A percentile compares a stretch with the other conserved stretches of the same genome.
Evolutionary conservation across 176 grass and related monocot species (phyloP).

Genomic region (Juncus inflexus): DNA sequence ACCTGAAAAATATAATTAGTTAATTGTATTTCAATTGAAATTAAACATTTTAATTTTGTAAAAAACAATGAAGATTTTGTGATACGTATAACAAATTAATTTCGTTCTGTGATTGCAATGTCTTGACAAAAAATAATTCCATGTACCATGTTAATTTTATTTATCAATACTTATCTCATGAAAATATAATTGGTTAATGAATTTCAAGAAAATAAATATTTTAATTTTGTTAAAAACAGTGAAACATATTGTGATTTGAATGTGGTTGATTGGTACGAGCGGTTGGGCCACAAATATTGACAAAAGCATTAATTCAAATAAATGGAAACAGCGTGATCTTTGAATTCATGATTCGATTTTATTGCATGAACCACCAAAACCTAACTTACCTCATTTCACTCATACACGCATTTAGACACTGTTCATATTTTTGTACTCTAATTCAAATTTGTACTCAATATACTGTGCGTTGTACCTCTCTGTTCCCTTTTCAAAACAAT

Average conservation of each 20-base stretch:
- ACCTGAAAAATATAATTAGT: not conserved
- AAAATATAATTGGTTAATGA: not conserved
- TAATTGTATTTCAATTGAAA: not conserved
- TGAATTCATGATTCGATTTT: conserved; percentile 6
- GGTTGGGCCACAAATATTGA: conserved; percentile 5
- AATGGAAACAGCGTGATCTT: conserved; percentile 26
- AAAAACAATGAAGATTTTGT: not conserved
- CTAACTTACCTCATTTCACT: conserved; percentile 7
- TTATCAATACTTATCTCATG: not conserved
- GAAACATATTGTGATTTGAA: conserved; percentile 1
- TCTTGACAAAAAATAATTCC: not conserved
- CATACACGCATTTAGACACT: not conserved
- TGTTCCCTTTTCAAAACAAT: not conserved
- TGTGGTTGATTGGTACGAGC: not conserved
- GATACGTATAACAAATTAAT: too few relatives aligned
- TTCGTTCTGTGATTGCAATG: not conserved
- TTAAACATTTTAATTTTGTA: not conserved
- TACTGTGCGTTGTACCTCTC: not conserved
- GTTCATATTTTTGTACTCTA: not conserved
- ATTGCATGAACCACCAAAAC: conserved; percentile 19
- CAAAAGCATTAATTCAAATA: conserved; percentile 13
- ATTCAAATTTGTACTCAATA: too few relatives aligned
- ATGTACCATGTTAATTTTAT: not conserved
- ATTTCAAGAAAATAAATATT: conserved; percentile 12
- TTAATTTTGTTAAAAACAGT: conserved; percentile 14